phyloP scores from a whole-genome alignment of 371 early-diverging fungal genomes.

The Mortierella sp. region DNA sequence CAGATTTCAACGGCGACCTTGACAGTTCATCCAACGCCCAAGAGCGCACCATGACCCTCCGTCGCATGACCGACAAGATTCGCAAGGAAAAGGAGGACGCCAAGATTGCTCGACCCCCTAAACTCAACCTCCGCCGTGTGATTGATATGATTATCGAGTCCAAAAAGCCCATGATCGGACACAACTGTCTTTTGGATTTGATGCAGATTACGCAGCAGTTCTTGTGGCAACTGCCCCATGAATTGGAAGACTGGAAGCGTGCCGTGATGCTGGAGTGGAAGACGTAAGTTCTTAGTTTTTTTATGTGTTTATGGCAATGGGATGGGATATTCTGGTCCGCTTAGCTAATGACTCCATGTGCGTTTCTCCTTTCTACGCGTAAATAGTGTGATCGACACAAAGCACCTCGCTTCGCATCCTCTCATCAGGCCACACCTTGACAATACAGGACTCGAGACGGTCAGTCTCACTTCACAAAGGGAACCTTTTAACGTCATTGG shows the following conservation, averaged over 20 bases:
- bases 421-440: slow-evolving; percentile 42
- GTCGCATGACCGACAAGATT: slow-evolving; percentile 29
- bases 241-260: slow-evolving; percentile 69
- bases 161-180: slow-evolving; percentile 78
- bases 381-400: slow-evolving; percentile 68
- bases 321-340: background rate
- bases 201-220: slow-evolving; percentile 75
- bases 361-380: slow-evolving; percentile 58
- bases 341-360: background rate
- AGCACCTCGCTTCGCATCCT: slow-evolving; percentile 70
- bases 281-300: slow-evolving; percentile 29
- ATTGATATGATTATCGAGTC: slow-evolving; percentile 72
- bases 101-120: slow-evolving; percentile 35
- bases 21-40: slow-evolving; percentile 19
- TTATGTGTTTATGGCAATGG: background rate
- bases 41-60: slow-evolving; percentile 26
- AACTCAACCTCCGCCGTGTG: slow-evolving; percentile 72
- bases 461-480: slow-evolving; percentile 48
- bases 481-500: slow-evolving; percentile 49
- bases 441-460: slow-evolving; percentile 51
- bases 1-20: slow-evolving; percentile 36
- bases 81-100: slow-evolving; percentile 35
- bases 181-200: slow-evolving; percentile 81
- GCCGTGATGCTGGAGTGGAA: slow-evolving; percentile 59
- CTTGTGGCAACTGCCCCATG: slow-evolving; percentile 64